A percentile compares a stretch with the other conserved stretches of the same genome.
These are phyloP conservation scores for Beauveria asiatica DNA, from an alignment of 2,329 filamentous ascomycete species.

Conservation along the genomic window DNA sequence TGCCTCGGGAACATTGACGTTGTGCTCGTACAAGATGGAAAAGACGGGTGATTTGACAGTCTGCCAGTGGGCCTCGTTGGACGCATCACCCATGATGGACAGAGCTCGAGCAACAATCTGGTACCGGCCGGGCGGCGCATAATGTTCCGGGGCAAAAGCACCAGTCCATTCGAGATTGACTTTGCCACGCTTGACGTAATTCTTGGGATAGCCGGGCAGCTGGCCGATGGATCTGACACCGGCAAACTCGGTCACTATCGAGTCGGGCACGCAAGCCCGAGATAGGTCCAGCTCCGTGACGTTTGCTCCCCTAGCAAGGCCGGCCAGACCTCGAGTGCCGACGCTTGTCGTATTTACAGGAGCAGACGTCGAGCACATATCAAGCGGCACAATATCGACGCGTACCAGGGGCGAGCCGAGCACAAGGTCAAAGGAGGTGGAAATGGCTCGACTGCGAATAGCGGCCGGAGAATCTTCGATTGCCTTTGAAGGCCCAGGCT, in stretches of 20 bases:
- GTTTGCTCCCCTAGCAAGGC: neutral
- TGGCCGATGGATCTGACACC: slow-evolving; percentile 5
- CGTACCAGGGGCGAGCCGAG: neutral
- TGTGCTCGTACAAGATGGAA: neutral
- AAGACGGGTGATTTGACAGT: neutral
- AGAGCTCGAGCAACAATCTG: slow-evolving; percentile 9
- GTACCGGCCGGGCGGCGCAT: slow-evolving; percentile 8
- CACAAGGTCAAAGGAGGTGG: neutral
- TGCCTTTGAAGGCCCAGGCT: neutral
- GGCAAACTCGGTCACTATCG: neutral
- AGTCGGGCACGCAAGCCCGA: neutral
- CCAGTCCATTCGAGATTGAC: neutral
- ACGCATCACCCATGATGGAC: slow-evolving; percentile 1
- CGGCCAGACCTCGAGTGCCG: neutral
- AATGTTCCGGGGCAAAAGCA: neutral
- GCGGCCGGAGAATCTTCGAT: neutral
- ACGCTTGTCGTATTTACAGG: neutral
- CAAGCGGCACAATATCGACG: neutral
- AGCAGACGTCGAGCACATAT: neutral
- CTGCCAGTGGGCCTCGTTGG: neutral
- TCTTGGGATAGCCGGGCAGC: neutral
- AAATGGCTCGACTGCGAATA: neutral
- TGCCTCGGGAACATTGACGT: neutral
- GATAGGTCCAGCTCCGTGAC: neutral
- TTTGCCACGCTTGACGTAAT: neutral